These are phyloP conservation scores for Simplicillium sp. DNA, from an alignment of 2,329 filamentous ascomycete species.

Conservation along the genomic window DNA sequence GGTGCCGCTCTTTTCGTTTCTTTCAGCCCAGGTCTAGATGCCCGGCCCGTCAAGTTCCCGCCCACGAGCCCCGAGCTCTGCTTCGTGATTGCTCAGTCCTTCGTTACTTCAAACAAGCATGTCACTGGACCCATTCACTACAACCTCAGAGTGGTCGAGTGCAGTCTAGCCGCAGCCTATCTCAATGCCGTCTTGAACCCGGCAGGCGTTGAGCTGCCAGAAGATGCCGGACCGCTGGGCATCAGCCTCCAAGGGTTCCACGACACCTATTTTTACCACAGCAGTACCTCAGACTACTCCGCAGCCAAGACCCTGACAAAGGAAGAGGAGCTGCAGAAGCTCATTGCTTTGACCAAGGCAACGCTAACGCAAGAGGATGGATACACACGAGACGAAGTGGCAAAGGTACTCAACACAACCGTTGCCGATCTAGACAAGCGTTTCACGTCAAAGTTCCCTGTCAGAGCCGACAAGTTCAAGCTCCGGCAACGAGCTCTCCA, in stretches of 20 bases:
- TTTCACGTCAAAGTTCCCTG: constrained; percentile 82
- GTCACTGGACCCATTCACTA: constrained; percentile 90
- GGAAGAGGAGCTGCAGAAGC: constrained; percentile 60
- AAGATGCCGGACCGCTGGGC: constrained; percentile 74
- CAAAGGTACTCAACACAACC: constrained; percentile 57
- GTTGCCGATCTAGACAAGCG: constrained; percentile 63
- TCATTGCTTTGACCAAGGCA: constrained; percentile 60
- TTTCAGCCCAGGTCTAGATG: constrained; percentile 72
- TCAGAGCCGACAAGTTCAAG: constrained; percentile 79
- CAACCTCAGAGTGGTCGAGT: constrained; percentile 94
- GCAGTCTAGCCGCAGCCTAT: constrained; percentile 72
- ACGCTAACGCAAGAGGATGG: constrained; percentile 71
- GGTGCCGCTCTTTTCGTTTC: constrained; percentile 84
- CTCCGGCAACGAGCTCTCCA: constrained; percentile 82
- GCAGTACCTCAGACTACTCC: constrained; percentile 25
- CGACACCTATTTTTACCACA: constrained; percentile 61
- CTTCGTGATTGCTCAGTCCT: constrained; percentile 91
- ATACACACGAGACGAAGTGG: constrained; percentile 82
- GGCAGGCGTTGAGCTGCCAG: constrained; percentile 51
- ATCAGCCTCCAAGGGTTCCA: constrained; percentile 83
- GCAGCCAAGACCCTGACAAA: constrained; percentile 33
- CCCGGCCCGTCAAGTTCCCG: constrained; percentile 73
- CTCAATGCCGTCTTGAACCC: constrained; percentile 50
- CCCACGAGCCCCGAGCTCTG: constrained; percentile 72
- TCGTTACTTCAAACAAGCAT: constrained; percentile 89